These are phyloP conservation scores for Pseudogymnoascus sp. DNA, from an alignment of 2,329 filamentous ascomycete species.

Conservation along the genomic window DNA sequence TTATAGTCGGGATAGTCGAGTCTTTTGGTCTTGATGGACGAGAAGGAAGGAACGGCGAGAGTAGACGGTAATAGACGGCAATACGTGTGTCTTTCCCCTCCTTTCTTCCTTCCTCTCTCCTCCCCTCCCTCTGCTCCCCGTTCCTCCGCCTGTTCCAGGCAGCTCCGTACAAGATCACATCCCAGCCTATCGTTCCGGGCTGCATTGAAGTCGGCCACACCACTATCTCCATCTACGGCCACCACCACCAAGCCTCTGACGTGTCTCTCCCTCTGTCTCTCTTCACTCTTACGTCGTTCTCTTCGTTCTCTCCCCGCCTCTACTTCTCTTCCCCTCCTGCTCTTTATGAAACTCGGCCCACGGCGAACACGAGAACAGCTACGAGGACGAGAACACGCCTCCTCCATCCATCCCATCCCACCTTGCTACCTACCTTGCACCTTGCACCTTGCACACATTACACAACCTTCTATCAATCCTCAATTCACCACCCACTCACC, in stretches of 20 bases:
- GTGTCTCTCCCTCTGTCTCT: background rate
- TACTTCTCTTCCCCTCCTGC: background rate
- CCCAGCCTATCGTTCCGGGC: background rate
- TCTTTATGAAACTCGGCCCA: background rate
- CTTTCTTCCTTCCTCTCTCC: background rate
- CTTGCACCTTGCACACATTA: background rate
- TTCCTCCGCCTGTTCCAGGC: background rate
- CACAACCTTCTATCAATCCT: conserved; percentile 13
- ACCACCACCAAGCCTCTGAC: background rate
- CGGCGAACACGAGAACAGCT: background rate
- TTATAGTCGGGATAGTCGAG: too few species aligned
- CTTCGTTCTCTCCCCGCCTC: background rate
- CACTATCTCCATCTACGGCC: background rate
- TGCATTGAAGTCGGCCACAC: background rate
- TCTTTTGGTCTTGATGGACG: background rate
- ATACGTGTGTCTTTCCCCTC: background rate
- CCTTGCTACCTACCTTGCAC: background rate
- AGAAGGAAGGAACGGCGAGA: background rate
- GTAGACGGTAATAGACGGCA: background rate
- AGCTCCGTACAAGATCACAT: background rate
- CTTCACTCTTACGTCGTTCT: too few species aligned
- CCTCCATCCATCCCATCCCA: too few species aligned
- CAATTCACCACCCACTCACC: conserved; percentile 6
- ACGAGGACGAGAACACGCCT: too few species aligned
- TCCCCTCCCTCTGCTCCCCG: too few species aligned